A percentile compares a stretch with the other conserved stretches of the same genome.
Conservation (phyloP, 352 stramenopile genomes). For the Pythium grandisporangium region DNA sequence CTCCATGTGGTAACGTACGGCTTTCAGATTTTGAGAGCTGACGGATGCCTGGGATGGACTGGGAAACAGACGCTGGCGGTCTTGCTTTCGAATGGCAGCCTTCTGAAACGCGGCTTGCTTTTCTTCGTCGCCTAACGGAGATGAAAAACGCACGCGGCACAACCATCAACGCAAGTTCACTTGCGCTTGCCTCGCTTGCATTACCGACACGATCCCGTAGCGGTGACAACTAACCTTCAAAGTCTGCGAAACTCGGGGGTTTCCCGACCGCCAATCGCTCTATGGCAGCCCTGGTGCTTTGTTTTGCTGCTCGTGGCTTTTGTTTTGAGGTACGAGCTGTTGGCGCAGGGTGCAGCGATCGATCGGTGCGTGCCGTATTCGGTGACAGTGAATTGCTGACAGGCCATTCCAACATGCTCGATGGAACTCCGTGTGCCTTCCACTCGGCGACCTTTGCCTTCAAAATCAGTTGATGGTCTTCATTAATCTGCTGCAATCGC, state of each 20-base stretch:
- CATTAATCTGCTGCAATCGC: slow-evolving; percentile 43
- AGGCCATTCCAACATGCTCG: too few relatives aligned
- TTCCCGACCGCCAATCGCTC: slow-evolving; percentile 24
- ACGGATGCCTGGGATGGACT: slow-evolving; percentile 8
- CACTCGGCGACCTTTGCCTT: slow-evolving; percentile 42
- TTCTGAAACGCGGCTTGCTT: slow-evolving; percentile 42
- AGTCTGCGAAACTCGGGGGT: too few relatives aligned
- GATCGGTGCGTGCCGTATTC: too few relatives aligned
- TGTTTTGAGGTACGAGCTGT: slow-evolving; percentile 2
- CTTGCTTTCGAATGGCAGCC: slow-evolving; percentile 34
- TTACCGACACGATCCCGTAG: too few relatives aligned
- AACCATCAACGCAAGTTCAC: too few relatives aligned
- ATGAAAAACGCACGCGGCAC: too few relatives aligned
- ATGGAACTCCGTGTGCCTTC: slow-evolving; percentile 22
- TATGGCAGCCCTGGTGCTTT: slow-evolving; percentile 28
- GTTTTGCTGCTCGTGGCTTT: slow-evolving; percentile 16
- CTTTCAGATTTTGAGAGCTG: slow-evolving; percentile 17
- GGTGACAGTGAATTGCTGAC: too few relatives aligned
- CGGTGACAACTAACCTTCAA: too few relatives aligned
- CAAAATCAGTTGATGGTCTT: slow-evolving; percentile 43
- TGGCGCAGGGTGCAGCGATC: not conserved
- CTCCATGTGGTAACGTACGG: too few relatives aligned
- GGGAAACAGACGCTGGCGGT: slow-evolving; percentile 21
- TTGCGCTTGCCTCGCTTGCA: too few relatives aligned
- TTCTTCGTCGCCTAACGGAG: too few relatives aligned